Conservation (phyloP, 2,329 filamentous ascomycete species). For the Alternaria brassicicola region DNA sequence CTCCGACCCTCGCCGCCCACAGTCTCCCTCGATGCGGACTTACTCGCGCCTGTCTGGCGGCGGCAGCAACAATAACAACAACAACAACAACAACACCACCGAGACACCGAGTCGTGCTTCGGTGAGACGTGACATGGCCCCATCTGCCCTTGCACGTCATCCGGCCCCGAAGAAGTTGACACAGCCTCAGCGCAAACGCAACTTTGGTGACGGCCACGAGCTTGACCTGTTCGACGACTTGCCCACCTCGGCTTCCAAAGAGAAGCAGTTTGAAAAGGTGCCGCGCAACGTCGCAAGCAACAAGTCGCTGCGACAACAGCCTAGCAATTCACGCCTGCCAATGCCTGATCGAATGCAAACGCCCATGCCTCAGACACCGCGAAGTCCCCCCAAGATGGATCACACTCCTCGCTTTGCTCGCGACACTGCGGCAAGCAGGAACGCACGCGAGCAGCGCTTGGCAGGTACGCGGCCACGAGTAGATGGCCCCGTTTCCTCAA, state of each 20-base stretch:
- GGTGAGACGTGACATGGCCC: slow-evolving; percentile 53
- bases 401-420: slow-evolving; percentile 68
- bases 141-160: slow-evolving; percentile 57
- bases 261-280: slow-evolving; percentile 82
- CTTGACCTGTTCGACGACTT: slow-evolving; percentile 94
- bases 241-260: slow-evolving; percentile 80
- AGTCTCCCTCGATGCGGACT: slow-evolving; percentile 54
- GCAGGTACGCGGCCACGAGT: slow-evolving; percentile 52
- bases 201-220: slow-evolving; percentile 89
- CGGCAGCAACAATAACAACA: slow-evolving; percentile 54
- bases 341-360: slow-evolving; percentile 55
- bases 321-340: slow-evolving; percentile 53
- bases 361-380: slow-evolving; percentile 60
- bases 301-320: slow-evolving; percentile 63
- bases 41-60: slow-evolving; percentile 57
- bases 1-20: slow-evolving; percentile 67
- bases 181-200: slow-evolving; percentile 38
- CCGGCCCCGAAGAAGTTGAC: slow-evolving; percentile 60
- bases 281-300: slow-evolving; percentile 72
- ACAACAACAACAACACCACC: no score
- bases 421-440: slow-evolving; percentile 70
- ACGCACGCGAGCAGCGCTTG: slow-evolving; percentile 67
- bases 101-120: slow-evolving; percentile 57
- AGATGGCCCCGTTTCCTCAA: slow-evolving; percentile 57
- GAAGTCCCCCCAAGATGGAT: slow-evolving; percentile 58